These are phyloP conservation scores for Coniophora puteana DNA, from an alignment of 1,284 basidiomycete species.

Conservation along the genomic window DNA sequence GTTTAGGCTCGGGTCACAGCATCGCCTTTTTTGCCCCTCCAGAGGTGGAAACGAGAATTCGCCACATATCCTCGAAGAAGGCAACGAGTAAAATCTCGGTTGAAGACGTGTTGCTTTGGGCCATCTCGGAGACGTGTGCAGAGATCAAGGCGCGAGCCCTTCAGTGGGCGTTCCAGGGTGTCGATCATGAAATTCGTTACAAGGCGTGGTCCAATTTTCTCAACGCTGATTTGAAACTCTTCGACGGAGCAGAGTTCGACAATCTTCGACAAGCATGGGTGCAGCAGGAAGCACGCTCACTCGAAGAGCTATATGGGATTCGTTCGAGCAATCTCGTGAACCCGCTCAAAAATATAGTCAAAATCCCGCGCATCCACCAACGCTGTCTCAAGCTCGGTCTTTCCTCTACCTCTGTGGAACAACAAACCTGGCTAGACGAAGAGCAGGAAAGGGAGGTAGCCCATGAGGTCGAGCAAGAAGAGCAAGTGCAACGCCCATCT, in stretches of 20 bases:
- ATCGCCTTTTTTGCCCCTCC: conserved; percentile 47
- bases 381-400: conserved; percentile 29
- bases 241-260: conserved; percentile 14
- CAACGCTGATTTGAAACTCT: conserved; percentile 5
- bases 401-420: conserved; percentile 11
- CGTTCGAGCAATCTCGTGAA: conserved; percentile 1
- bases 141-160: conserved; percentile 37
- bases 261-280: conserved; percentile 35
- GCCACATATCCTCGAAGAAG: conserved; percentile 10
- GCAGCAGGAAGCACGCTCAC: conserved; percentile 33
- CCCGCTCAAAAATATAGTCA: neutral
- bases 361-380: conserved; percentile 24
- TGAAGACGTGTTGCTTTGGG: conserved; percentile 41
- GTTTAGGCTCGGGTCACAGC: conserved; percentile 45
- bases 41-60: conserved; percentile 41
- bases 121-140: conserved; percentile 40
- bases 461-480: conserved; percentile 41
- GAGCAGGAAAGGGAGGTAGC: conserved; percentile 48
- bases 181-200: conserved; percentile 33
- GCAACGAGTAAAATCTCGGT: conserved; percentile 12
- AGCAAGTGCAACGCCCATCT: conserved; percentile 32
- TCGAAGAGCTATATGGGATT: conserved; percentile 35
- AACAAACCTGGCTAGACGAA: conserved; percentile 34
- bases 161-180: conserved; percentile 47
- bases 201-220: conserved; percentile 26